These are phyloP conservation scores for Phytophthora hybrid DNA, from an alignment of 352 stramenopile genomes.

Conservation along the genomic window DNA sequence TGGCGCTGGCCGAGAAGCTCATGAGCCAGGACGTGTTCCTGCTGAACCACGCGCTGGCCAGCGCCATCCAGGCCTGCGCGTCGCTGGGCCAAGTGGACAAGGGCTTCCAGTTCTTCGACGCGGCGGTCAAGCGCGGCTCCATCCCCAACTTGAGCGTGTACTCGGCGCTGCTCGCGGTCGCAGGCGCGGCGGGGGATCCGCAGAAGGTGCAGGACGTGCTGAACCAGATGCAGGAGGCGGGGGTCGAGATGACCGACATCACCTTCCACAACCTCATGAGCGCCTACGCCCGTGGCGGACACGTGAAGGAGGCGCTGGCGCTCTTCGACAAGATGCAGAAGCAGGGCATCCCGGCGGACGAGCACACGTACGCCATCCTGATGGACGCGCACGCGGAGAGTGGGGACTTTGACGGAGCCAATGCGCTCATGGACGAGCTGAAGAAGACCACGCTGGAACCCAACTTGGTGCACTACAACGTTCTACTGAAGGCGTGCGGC, in stretches of 20 bases:
- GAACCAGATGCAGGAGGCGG: conserved; percentile 59
- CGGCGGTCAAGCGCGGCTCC: conserved; percentile 58
- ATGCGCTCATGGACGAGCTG: conserved; percentile 64
- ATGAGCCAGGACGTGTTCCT: conserved; percentile 75
- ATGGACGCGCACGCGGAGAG: conserved; percentile 75
- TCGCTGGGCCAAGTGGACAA: conserved; percentile 55
- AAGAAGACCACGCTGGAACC: conserved; percentile 43
- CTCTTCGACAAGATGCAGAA: conserved; percentile 69
- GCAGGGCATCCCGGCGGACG: conserved; percentile 57
- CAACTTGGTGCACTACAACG: conserved; percentile 85
- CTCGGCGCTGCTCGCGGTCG: conserved; percentile 65
- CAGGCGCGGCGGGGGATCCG: conserved; percentile 53
- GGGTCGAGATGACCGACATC: conserved; percentile 72
- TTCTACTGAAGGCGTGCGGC: conserved; percentile 78
- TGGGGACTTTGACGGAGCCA: conserved; percentile 64
- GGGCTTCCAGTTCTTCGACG: conserved; percentile 71
- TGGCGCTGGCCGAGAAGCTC: conserved; percentile 60
- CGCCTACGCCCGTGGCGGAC: conserved; percentile 64
- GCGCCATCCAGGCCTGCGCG: conserved; percentile 69
- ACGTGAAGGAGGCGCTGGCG: conserved; percentile 56
- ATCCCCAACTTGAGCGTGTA: conserved; percentile 78
- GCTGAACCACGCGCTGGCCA: conserved; percentile 63
- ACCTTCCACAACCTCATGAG: conserved; percentile 81
- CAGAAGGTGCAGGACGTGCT: conserved; percentile 59
- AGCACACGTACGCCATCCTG: conserved; percentile 77